phyloP scores from a whole-genome alignment of 2,329 filamentous ascomycete species.

The Aspergillus novoparasiticus region DNA sequence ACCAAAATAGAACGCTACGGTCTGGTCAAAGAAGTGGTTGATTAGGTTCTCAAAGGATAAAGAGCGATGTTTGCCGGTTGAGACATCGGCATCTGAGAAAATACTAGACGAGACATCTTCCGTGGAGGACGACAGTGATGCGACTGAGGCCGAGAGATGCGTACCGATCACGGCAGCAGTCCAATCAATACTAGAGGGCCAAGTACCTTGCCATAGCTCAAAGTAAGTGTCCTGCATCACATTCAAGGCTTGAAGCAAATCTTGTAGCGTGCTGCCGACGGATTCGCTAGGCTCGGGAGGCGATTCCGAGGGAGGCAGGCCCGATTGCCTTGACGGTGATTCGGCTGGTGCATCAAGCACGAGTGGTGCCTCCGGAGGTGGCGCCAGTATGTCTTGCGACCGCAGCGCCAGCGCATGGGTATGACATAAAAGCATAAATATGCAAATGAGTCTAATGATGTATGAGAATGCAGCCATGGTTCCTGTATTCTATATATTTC shows the following conservation, averaged over 20 bases:
- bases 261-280: conserved; percentile 30
- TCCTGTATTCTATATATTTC: not conserved
- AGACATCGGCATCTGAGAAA: conserved; percentile 20
- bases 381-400: conserved; percentile 27
- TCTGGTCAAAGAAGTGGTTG: conserved; percentile 77
- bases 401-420: conserved; percentile 35
- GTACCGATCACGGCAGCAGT: conserved; percentile 84
- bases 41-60: conserved; percentile 74
- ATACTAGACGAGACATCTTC: conserved; percentile 42
- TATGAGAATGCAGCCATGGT: conserved; percentile 15
- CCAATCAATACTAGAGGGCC: conserved; percentile 90
- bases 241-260: conserved; percentile 65
- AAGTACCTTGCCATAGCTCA: conserved; percentile 73
- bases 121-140: conserved; percentile 65
- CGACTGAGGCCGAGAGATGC: conserved; percentile 72
- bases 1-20: conserved; percentile 79
- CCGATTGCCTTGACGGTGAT: conserved; percentile 12
- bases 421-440: conserved; percentile 23
- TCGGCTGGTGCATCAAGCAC: conserved; percentile 11
- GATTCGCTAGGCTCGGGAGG: conserved; percentile 21
- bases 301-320: conserved; percentile 16
- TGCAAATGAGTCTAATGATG: conserved; percentile 25
- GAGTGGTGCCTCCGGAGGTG: conserved; percentile 16
- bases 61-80: conserved; percentile 15
- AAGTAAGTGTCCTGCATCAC: conserved; percentile 81